Base-by-base conservation (phyloP, 2,329 filamentous ascomycete species). In the Scedosporium aurantiacum region DNA sequence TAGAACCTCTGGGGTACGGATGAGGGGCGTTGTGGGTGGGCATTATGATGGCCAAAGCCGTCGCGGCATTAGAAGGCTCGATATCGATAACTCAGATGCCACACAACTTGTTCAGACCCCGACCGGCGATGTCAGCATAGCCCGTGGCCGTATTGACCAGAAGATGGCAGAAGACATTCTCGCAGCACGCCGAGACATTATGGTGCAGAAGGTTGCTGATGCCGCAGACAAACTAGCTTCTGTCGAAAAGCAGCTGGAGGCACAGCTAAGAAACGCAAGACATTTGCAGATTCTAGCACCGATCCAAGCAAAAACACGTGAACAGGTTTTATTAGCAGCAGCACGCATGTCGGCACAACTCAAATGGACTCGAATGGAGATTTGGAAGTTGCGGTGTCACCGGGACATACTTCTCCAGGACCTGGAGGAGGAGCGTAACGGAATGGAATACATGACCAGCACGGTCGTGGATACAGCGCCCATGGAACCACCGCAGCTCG, bases 341-440 rank as follows among this genome's bases (percentile, higher is more conserved):
- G 90, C 87, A 5, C 85, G 88, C 6, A 87, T 96, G 74, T 86
- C 92, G 61, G 91, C 91, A 3, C 91, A 93, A 70, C 76, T 99
- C 63, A 96, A 94, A 71, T 97, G 93, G 93, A 86, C 88, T n/a
- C 83, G 93, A 63, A 88, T 95, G 71, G 91, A 96, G 66, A 94
- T 97, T 21, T 97, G 92, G 91, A 89, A 87, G 60, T 83, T 93
- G 68, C 93, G 85, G 69, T 97, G 92, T 66, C 92, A 99, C 72
- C 86, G 88, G 50, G 93, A 97, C 68, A 92, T 97, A 63, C 76
- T 99, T 21, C 79, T 85, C 4, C 82, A 91, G 73, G 94, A 99
- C 70, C 77, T 97, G 7, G 88, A 93, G 61, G 90, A 96, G 66
- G 92, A 96, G 54, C 64, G 32, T 68, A 69, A 40, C 18, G 21